Conservation (phyloP, 495 filamentous ascomycete genomes). For the Penicillium robsamsonii region DNA sequence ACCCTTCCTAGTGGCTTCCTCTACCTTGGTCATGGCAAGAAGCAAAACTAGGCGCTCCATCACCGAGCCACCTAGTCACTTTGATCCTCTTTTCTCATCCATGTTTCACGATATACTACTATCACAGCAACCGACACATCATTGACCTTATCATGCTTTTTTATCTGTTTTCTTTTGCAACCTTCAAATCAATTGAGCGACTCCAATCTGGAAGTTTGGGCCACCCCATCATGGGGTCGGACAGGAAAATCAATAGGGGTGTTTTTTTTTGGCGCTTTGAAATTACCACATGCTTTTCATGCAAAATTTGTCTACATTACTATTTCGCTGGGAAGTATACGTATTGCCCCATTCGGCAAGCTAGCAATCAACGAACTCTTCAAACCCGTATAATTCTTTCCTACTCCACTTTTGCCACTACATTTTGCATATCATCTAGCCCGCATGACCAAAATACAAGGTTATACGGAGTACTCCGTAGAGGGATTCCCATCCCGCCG, state of each 20-base stretch:
- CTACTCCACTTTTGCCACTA: background rate
- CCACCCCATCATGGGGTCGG: background rate
- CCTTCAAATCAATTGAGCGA: constrained; percentile 11
- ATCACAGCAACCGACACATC: constrained; percentile 21
- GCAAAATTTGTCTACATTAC: constrained; percentile 3
- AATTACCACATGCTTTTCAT: constrained; percentile 11
- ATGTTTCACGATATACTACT: constrained; percentile 17
- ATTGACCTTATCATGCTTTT: constrained; percentile 3
- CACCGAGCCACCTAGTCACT: constrained; percentile 8
- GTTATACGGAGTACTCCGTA: background rate
- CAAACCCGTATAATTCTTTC: background rate
- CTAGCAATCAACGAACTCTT: constrained; percentile 14
- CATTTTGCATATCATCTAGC: background rate
- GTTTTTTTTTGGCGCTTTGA: constrained; percentile 22
- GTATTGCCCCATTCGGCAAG: constrained; percentile 10
- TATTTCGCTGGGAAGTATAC: constrained; percentile 12
- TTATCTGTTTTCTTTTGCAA: constrained; percentile 9
- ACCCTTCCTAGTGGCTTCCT: constrained; percentile 33
- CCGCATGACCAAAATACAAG: constrained; percentile 9
- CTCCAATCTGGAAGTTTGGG: constrained; percentile 7
- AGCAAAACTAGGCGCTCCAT: constrained; percentile 12
- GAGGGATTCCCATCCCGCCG: constrained; percentile 10
- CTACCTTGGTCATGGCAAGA: constrained; percentile 29
- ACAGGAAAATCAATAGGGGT: constrained; percentile 9
- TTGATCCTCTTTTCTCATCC: constrained; percentile 13